Base-by-base conservation (phyloP, 2,329 filamentous ascomycete species). In the Penicillium olsonii region DNA sequence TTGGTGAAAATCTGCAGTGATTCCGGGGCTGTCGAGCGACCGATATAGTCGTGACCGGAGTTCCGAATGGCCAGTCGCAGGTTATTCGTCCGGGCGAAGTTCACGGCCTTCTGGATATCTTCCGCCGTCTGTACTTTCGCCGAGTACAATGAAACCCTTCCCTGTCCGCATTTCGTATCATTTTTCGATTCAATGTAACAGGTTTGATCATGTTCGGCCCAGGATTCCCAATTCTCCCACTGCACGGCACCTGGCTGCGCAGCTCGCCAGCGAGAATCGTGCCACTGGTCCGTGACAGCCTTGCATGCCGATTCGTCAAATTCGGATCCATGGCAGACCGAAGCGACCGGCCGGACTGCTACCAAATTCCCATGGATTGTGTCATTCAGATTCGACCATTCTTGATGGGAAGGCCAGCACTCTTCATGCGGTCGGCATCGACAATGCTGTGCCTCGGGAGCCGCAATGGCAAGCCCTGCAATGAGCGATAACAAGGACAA, bases 211-310 rank as follows among this genome's bases (percentile, higher is more conserved):
- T 53, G 57, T 27, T 65, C 62, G 4, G 68, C 64, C 65, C 69
- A 71, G 6, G 68, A 63, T 44, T 74, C 72, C 65, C 71, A 75
- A 53, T 71, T 75, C 37, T 64, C 55, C 56, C 63, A 68, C 43
- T 72, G 68, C 9, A 69, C 58, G 5, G 70, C 68, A 45, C 67
- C 68, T 31, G 71, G 69, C 29, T 70, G 59, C 9, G 62, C 50
- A 11, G 64, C 62, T 37, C 71, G 66, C 70, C 71, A 75, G 39
- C 55, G 47, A 15, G 69, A 69, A 44, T 69, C 57, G 6, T 33
- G 43, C 55, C 56, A 64, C 3, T 40, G 34, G 9, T 45, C 45
- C 5, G 27, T 53, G 11, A 57, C 53, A n/a, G 44, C 33, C 17
- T 55, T 46, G 44, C 61, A 63, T n/a, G 49, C 48, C 17, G 50